phyloP scores from a whole-genome alignment of 2,329 filamentous ascomycete genomes.

The Neopestalotiopsis clavispora region DNA sequence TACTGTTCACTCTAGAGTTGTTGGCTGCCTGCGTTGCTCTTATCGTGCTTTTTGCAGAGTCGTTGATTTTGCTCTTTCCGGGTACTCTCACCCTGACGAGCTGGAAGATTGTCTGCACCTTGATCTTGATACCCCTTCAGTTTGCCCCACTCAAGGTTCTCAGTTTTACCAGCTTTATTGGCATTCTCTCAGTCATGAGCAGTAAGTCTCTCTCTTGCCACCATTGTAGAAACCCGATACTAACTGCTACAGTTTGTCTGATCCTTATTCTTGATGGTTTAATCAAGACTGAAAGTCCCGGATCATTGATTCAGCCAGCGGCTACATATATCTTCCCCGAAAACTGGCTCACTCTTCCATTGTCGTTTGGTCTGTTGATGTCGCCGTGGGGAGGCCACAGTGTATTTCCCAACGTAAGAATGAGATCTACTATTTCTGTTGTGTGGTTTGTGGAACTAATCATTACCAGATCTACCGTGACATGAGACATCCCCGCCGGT shows the following conservation, averaged over 20 bases:
- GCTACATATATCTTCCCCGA: conserved; percentile 80
- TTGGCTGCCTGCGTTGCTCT: conserved; percentile 88
- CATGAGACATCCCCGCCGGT: conserved; percentile 80
- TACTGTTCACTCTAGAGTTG: conserved; percentile 87
- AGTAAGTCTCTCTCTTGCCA: conserved; percentile 62
- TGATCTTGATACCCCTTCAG: conserved; percentile 80
- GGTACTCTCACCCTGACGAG: conserved; percentile 65
- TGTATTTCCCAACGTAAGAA: conserved; percentile 76
- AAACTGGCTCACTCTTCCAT: conserved; percentile 85
- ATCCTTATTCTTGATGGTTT: conserved; percentile 88
- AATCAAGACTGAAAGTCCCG: conserved; percentile 77
- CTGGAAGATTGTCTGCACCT: conserved; percentile 86
- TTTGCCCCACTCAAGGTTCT: conserved; percentile 83
- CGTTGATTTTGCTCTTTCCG: conserved; percentile 78
- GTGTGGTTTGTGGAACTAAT: conserved; percentile 15
- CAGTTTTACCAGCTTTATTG: conserved; percentile 89
- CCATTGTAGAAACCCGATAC: not conserved
- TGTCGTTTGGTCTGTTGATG: conserved; percentile 91
- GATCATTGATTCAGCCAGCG: conserved; percentile 82
- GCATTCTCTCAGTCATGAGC: conserved; percentile 87
- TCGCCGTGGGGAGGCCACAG: conserved; percentile 69
- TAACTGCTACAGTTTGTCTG: conserved; percentile 69
- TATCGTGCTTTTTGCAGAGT: conserved; percentile 92
- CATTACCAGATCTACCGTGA: conserved; percentile 60
- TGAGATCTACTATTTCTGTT: conserved; percentile 17